Evolutionary conservation across 1,284 basidiomycete species (phyloP).

Genomic region (Exsudoporus floridanus): DNA sequence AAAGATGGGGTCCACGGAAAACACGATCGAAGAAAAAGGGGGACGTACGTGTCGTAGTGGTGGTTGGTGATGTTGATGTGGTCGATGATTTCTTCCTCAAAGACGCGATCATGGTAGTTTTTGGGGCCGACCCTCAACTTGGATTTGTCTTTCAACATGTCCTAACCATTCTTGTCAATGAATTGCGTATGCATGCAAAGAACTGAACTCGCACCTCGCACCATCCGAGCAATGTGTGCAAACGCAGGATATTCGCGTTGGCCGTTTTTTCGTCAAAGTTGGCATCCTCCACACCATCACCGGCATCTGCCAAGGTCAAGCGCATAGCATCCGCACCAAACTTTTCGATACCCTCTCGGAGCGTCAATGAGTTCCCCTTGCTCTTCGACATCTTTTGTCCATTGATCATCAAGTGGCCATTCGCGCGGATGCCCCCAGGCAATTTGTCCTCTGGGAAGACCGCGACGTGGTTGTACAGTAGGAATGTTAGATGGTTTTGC

Average conservation of each 20-base stretch:
- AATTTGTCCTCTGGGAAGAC: conserved; percentile 94
- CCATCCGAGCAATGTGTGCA: conserved; percentile 92
- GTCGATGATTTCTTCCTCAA: conserved; percentile 90
- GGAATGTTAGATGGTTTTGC: conserved; percentile 95
- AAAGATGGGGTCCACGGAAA: conserved; percentile 1
- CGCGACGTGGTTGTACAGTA: conserved; percentile 92
- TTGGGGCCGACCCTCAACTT: conserved; percentile 72
- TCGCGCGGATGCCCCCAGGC: conserved; percentile 90
- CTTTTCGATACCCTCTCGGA: conserved; percentile 77
- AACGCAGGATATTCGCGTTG: conserved; percentile 93
- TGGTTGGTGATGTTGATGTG: conserved; percentile 78
- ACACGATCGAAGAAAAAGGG: neutral
- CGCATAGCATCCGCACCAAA: conserved; percentile 94
- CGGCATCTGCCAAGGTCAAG: conserved; percentile 92
- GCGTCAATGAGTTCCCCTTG: conserved; percentile 85
- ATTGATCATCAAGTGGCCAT: conserved; percentile 97
- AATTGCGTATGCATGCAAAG: neutral
- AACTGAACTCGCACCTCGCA: conserved; percentile 64
- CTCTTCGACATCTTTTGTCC: conserved; percentile 99
- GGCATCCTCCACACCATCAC: conserved; percentile 95
- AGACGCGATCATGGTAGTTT: conserved; percentile 82
- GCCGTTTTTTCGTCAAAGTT: conserved; percentile 99
- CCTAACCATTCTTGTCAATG: conserved; percentile 45
- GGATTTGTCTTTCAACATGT: conserved; percentile 68
- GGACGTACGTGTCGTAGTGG: conserved; percentile 75